These are phyloP conservation scores for Yarrowia galli DNA, from an alignment of 1,139 yeast genomes.

Conservation along the genomic window DNA sequence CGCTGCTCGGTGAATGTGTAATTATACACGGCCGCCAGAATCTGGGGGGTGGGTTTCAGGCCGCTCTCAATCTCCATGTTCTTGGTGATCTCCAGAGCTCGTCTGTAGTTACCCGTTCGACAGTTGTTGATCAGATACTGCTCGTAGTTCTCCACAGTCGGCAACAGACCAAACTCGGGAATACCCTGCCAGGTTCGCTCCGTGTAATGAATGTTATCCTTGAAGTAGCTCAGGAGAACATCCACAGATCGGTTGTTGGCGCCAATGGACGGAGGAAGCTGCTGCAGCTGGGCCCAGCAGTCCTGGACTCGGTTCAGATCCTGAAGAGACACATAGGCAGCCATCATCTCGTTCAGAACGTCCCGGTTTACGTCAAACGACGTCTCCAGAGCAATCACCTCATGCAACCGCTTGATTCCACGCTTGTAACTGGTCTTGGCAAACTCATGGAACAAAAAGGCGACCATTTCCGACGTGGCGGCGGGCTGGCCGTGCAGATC, in stretches of 20 bases:
- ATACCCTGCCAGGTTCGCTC: slow-evolving; percentile 69
- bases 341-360: slow-evolving; percentile 68
- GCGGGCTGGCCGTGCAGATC: slow-evolving; percentile 69
- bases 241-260: slow-evolving; percentile 61
- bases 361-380: slow-evolving; percentile 64
- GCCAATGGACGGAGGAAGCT: slow-evolving; percentile 58
- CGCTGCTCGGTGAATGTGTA: slow-evolving; percentile 62
- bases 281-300: slow-evolving; percentile 64
- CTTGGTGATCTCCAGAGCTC: slow-evolving; percentile 63
- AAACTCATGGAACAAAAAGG: slow-evolving; percentile 66
- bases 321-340: slow-evolving; percentile 69
- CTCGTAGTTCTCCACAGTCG: slow-evolving; percentile 62
- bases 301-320: slow-evolving; percentile 68
- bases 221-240: slow-evolving; percentile 25
- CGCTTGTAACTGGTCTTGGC: slow-evolving; percentile 67
- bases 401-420: slow-evolving; percentile 73
- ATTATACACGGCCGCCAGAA: slow-evolving; percentile 65
- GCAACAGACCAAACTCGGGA: slow-evolving; percentile 61
- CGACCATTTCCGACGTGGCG: slow-evolving; percentile 69
- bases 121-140: slow-evolving; percentile 79
- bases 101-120: slow-evolving; percentile 66
- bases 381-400: slow-evolving; percentile 70
- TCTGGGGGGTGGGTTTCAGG: slow-evolving; percentile 58
- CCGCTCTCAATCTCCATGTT: slow-evolving; percentile 61
- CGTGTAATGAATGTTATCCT: slow-evolving; percentile 61